These are phyloP conservation scores for Oldenlandia corymbosa DNA, from an alignment of 257 asterid genomes.

Conservation along the genomic window DNA sequence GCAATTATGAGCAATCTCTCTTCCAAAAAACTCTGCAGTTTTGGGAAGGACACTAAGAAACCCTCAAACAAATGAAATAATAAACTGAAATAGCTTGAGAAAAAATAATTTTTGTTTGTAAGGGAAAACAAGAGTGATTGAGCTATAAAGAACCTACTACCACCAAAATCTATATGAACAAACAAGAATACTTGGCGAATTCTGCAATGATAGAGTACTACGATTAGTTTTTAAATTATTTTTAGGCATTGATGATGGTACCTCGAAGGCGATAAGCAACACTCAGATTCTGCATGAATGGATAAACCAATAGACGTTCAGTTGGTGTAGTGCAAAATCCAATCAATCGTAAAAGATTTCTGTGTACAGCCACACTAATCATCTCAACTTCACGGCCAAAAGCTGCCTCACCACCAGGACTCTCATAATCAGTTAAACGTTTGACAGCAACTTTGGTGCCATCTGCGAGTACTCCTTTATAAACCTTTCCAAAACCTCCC, in stretches of 20 bases:
- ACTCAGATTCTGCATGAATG: constrained; percentile 89
- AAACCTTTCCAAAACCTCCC: constrained; percentile 97
- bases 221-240: neutral
- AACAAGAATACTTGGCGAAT: neutral
- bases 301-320: constrained; percentile 85
- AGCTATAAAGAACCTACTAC: constrained; percentile 4
- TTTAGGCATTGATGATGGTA: constrained; percentile 16
- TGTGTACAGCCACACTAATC: constrained; percentile 97
- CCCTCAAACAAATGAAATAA: neutral
- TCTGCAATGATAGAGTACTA: neutral
- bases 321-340: constrained; percentile 97
- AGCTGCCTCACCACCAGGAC: constrained; percentile 93
- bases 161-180: neutral
- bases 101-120: no score
- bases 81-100: no score
- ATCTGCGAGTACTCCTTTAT: constrained; percentile 74
- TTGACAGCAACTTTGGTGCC: constrained; percentile 87
- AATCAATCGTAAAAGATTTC: constrained; percentile 70
- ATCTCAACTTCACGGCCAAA: constrained; percentile 97
- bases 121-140: no score
- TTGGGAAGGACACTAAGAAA: neutral
- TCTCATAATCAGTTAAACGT: constrained; percentile 80
- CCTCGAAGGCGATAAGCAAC: constrained; percentile 96
- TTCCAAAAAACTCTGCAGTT: neutral
- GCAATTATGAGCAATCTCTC: neutral